A percentile compares a stretch with the other conserved stretches of the same genome.
These are phyloP conservation scores for Isoetes engelmannii DNA, from an alignment of 83 land plant genomes.

Conservation along the genomic window DNA sequence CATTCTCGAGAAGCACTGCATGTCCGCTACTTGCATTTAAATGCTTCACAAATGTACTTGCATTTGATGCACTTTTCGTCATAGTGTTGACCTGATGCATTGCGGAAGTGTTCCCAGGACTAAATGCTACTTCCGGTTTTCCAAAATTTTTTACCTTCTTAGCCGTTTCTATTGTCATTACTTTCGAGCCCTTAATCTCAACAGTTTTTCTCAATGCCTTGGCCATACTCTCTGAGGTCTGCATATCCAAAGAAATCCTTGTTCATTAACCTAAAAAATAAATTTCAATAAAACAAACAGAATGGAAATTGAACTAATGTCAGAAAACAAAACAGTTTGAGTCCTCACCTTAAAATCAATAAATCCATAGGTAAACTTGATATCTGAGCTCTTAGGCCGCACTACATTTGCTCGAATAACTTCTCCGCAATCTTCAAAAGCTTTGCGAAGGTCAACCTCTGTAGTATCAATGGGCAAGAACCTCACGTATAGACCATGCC, in stretches of 20 bases:
- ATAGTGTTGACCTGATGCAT: too few species aligned
- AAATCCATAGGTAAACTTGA: constrained; percentile 30
- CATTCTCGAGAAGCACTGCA: constrained; percentile 9
- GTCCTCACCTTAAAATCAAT: constrained; percentile 29
- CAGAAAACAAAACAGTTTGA: not conserved
- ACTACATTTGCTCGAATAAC: constrained; percentile 25
- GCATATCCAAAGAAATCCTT: constrained; percentile 8
- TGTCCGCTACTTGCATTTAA: not conserved
- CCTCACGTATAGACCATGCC: constrained; percentile 28
- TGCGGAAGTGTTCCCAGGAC: too few species aligned
- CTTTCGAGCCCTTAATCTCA: constrained; percentile 19
- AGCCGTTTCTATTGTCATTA: constrained; percentile 15
- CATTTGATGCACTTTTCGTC: too few species aligned
- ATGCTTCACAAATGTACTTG: not conserved
- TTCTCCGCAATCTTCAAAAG: constrained; percentile 33
- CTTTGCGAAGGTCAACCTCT: constrained; percentile 23
- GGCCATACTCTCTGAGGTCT: constrained; percentile 28
- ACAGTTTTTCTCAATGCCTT: constrained; percentile 29
- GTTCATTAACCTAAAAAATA: too few species aligned
- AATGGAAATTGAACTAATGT: not conserved
- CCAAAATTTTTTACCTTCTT: too few species aligned
- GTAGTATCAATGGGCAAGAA: constrained; percentile 23
- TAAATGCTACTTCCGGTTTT: too few species aligned
- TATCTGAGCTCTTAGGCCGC: constrained; percentile 9
- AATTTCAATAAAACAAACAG: not conserved